Percentiles rank a stretch among this genome's conserved stretches.
phyloP scores from a whole-genome alignment of 2,329 filamentous ascomycete genomes.

The Fusarium lateritium region DNA sequence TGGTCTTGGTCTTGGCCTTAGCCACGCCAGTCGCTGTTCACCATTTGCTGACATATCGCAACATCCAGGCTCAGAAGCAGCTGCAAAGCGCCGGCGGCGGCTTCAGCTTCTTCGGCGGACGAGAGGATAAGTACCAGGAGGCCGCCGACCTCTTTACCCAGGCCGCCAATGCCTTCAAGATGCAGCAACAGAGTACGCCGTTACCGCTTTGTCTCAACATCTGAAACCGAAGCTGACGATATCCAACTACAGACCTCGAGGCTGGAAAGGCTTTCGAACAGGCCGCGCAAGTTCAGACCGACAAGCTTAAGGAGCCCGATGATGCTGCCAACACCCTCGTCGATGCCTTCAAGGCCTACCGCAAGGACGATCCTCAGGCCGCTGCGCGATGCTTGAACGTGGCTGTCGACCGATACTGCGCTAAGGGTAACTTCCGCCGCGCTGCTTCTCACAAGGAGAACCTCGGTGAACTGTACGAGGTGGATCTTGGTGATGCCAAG shows the following conservation, averaged over 20 bases:
- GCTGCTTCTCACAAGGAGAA: conserved; percentile 94
- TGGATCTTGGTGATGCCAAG: conserved; percentile 83
- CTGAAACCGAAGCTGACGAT: conserved; percentile 25
- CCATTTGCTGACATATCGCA: conserved; percentile 20
- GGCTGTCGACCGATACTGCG: conserved; percentile 88
- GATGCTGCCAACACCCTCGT: conserved; percentile 90
- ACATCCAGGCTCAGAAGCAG: conserved; percentile 85
- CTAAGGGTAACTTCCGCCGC: conserved; percentile 90
- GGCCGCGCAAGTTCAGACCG: conserved; percentile 84
- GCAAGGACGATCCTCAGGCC: conserved; percentile 85
- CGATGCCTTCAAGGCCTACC: conserved; percentile 96
- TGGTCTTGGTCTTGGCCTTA: conserved; percentile 14
- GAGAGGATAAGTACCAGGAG: conserved; percentile 89
- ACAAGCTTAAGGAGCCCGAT: conserved; percentile 89
- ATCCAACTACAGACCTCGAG: conserved; percentile 75
- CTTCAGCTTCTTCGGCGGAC: conserved; percentile 91
- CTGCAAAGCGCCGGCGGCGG: conserved; percentile 81
- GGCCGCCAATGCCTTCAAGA: conserved; percentile 91
- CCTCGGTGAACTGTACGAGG: conserved; percentile 87
- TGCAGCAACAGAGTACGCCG: conserved; percentile 83
- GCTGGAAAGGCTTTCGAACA: conserved; percentile 89
- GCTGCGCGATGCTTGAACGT: conserved; percentile 84
- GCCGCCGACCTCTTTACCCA: conserved; percentile 90
- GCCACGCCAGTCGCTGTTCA: conserved; percentile 14
- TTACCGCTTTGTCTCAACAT: conserved; percentile 7